Base-by-base conservation (phyloP, 2,329 filamentous ascomycete species). In the Diaporthe sp. region DNA sequence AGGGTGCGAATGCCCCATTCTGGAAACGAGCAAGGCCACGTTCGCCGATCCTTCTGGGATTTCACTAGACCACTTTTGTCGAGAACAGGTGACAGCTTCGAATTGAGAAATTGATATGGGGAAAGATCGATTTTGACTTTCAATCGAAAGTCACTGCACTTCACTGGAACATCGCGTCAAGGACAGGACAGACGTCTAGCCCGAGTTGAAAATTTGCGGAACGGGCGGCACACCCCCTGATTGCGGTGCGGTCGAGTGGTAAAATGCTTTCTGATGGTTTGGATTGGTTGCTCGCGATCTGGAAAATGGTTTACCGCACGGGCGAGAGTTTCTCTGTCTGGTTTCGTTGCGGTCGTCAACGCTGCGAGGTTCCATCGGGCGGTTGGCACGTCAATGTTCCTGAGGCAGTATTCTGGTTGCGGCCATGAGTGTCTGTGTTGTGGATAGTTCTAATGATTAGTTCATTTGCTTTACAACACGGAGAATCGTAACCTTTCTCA, bases 241-340 rank as follows among this genome's bases (percentile, higher is more conserved):
- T 5, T 22, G 25, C 37, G 17, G 27, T 30, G 37, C 58, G 8
- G 27, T n/a, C 17, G 30, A 63, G 19, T 51, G 19, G 22, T 13
- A 3, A 65, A 3, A 50, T 35, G 22, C 12, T 19, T 10, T 3
- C 19, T 7, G 2, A 8, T 25, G 7, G 25, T 25, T n/a, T 44
- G 27, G 15, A 73, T 75, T 53, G 70, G 37, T 32, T 66, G 39
- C 30, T 47, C 42, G 10, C 22, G 63, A 39, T 70, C 39, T 50
- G 53, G 5, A 32, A 75, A 75, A n/a, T 56, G 47, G 22, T 9
- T 35, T 12, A 66, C 2, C 68, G 55, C 7, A 30, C 15, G 17
- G 42, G 27, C 47, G 30, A 73, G 42, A 22, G 53, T 56, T 47
- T 70, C n/a, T 50, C 58, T 19, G 13, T 27, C 35, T 3, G 50